phyloP scores from a whole-genome alignment of 2,329 filamentous ascomycete genomes.

The Diaporthe eres region DNA sequence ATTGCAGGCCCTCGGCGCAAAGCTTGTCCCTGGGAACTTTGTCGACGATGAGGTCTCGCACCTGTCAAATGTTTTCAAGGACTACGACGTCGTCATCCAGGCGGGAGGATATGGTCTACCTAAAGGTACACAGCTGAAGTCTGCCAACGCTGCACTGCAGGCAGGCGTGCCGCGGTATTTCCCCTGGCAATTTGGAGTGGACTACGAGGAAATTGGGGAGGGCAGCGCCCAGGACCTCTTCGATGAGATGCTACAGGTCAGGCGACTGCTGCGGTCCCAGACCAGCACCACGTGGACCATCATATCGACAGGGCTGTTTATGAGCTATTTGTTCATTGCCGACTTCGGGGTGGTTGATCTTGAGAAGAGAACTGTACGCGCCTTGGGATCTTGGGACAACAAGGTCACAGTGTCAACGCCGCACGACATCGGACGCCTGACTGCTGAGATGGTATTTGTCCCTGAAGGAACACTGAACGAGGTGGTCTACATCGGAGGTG shows the following conservation, averaged over 20 bases:
- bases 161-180: slow-evolving; percentile 68
- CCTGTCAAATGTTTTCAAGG: slow-evolving; percentile 59
- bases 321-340: slow-evolving; percentile 76
- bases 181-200: slow-evolving; percentile 82
- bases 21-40: slow-evolving; percentile 61
- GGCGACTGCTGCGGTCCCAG: slow-evolving; percentile 65
- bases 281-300: slow-evolving; percentile 70
- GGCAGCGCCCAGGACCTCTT: slow-evolving; percentile 75
- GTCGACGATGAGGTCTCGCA: slow-evolving; percentile 52
- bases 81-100: slow-evolving; percentile 69
- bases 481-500: slow-evolving; percentile 73
- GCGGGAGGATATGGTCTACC: slow-evolving; percentile 73
- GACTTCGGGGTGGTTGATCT: slow-evolving; percentile 75
- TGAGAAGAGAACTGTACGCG: slow-evolving; percentile 58
- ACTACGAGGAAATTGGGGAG: slow-evolving; percentile 75
- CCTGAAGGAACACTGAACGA: slow-evolving; percentile 52
- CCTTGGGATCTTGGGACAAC: slow-evolving; percentile 73
- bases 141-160: slow-evolving; percentile 67
- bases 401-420: slow-evolving; percentile 74
- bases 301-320: slow-evolving; percentile 79
- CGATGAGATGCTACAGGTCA: slow-evolving; percentile 75
- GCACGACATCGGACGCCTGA: slow-evolving; percentile 73
- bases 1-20: slow-evolving; percentile 55
- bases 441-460: slow-evolving; percentile 68
- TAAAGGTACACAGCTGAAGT: slow-evolving; percentile 68